Evolutionary conservation across 495 filamentous ascomycete species (phyloP), one percentile per base, ranked within the genome.

Genomic region (Bathelium albidoporum): DNA sequence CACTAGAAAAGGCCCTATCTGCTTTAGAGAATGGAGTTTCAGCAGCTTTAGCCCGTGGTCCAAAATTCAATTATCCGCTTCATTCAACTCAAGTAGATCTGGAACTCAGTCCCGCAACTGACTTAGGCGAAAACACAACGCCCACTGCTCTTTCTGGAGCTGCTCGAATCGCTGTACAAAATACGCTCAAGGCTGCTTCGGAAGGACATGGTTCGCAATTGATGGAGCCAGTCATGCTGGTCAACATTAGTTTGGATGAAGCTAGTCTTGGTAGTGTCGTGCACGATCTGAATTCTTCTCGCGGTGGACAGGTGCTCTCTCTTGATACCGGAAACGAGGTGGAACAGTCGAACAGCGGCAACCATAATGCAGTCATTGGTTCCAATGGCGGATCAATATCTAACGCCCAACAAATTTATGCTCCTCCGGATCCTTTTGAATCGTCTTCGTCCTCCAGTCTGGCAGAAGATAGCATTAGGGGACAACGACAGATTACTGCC

Each of bases 191-290:
- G 59, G 79, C 83, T 12, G 80, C 82, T 0, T 73, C 82, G 41
- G 70, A 71, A 20, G 70, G 73, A 32, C 68, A 74, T 0, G 76
- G 76, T 1, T 81, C 87, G 3, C 49, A 44, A 16, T 77, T 99
- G 52, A 89, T 97, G 79, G 95, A 99, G 73, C 93, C 93, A 0
- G 86, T 97, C 29, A 95, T 96, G 88, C 82, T 85, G 65, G 91
- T 89, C 11, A 84, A 83, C 20, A 93, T 99, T 69, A 82, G 79
- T 72, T 87, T 92, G 61, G 87, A 92, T 69, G 94, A 97, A 76
- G 81, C 80, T 16, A 84, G 83, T 28, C 82, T 96, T 22, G 90
- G 91, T 14, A 80, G 83, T 2, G 89, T 99, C n/a, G 89, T 95
- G 49, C 90, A 94, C 64, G 95, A 99, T 69, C 81, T 99, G 44